phyloP scores from a whole-genome alignment of 2,329 filamentous ascomycete species.

The Grosmannia serpens region DNA sequence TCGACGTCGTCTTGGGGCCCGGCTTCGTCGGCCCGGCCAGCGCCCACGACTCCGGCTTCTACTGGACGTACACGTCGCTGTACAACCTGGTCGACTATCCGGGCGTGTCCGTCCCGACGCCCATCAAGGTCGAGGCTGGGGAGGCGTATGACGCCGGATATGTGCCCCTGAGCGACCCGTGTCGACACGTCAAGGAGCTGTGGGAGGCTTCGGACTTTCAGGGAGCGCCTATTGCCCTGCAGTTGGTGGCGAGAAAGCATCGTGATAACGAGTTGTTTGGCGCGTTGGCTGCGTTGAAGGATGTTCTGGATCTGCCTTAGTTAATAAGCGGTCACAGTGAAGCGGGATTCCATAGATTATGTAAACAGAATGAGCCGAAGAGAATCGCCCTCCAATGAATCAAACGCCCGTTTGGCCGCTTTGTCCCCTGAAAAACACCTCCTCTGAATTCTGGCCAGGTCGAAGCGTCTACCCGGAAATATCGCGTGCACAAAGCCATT shows the following conservation, averaged over 20 bases:
- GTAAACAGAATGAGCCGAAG: too few relatives aligned
- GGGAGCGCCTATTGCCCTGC: conserved; percentile 38
- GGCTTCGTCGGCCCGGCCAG: conserved; percentile 25
- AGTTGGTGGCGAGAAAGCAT: conserved; percentile 39
- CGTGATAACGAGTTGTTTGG: conserved; percentile 31
- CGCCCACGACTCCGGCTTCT: conserved; percentile 27
- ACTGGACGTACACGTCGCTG: conserved; percentile 54
- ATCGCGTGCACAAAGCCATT: neutral
- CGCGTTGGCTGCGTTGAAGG: conserved; percentile 1
- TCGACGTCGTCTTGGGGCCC: conserved; percentile 25
- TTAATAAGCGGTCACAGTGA: too few relatives aligned
- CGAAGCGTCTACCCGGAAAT: too few relatives aligned
- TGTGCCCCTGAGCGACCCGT: conserved; percentile 19
- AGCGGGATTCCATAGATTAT: too few relatives aligned
- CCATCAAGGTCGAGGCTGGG: conserved; percentile 17
- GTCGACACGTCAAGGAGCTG: conserved; percentile 11
- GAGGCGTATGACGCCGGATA: conserved; percentile 15
- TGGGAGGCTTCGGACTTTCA: conserved; percentile 33
- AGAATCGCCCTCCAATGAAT: too few relatives aligned
- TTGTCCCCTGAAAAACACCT: too few relatives aligned
- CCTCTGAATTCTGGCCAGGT: too few relatives aligned
- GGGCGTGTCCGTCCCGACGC: conserved; percentile 44
- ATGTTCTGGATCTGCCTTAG: neutral
- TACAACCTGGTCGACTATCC: conserved; percentile 64
- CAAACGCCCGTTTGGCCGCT: too few relatives aligned